Evolutionary conservation across 2,329 filamentous ascomycete genomes (phyloP).

Genomic region (Pseudophaeomoniella oleicola): DNA sequence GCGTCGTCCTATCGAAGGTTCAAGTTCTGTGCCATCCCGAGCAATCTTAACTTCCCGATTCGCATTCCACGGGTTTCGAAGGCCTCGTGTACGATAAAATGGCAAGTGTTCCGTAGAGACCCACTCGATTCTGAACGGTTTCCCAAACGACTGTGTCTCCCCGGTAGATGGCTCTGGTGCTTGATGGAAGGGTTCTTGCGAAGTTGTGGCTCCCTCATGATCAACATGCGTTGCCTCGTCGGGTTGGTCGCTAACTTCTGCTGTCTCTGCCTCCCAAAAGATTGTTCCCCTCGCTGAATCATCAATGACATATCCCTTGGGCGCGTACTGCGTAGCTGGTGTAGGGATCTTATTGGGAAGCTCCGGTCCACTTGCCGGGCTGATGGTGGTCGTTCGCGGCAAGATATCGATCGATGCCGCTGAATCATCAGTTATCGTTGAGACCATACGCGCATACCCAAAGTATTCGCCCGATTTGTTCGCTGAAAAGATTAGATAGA

Average conservation of each 20-base stretch:
- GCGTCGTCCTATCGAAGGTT: constrained; percentile 63
- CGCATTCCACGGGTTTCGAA: constrained; percentile 89
- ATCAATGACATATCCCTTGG: constrained; percentile 76
- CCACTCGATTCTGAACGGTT: constrained; percentile 86
- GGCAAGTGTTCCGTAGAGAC: constrained; percentile 68
- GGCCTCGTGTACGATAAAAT: constrained; percentile 74
- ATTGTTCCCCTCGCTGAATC: constrained; percentile 90
- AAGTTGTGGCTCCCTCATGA: background rate
- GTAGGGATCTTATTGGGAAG: constrained; percentile 69
- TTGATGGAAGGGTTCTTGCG: constrained; percentile 6
- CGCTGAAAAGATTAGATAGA: constrained; percentile 87
- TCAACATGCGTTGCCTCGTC: constrained; percentile 9
- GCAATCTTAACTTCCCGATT: constrained; percentile 95
- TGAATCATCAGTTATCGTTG: constrained; percentile 66
- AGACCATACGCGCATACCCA: constrained; percentile 83
- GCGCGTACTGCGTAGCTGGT: constrained; percentile 60
- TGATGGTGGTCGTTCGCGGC: constrained; percentile 34
- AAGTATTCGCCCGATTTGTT: constrained; percentile 98
- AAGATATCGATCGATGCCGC: constrained; percentile 55
- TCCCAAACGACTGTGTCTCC: constrained; percentile 58
- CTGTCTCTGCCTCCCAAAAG: constrained; percentile 74
- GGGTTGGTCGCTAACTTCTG: constrained; percentile 19
- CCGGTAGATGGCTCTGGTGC: constrained; percentile 7
- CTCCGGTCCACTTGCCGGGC: constrained; percentile 38
- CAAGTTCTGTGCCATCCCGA: constrained; percentile 82